Evolutionary conservation across 495 filamentous ascomycete genomes (phyloP), one percentile per base, ranked within the genome.

Genomic region (Bryoglossum gracile): DNA sequence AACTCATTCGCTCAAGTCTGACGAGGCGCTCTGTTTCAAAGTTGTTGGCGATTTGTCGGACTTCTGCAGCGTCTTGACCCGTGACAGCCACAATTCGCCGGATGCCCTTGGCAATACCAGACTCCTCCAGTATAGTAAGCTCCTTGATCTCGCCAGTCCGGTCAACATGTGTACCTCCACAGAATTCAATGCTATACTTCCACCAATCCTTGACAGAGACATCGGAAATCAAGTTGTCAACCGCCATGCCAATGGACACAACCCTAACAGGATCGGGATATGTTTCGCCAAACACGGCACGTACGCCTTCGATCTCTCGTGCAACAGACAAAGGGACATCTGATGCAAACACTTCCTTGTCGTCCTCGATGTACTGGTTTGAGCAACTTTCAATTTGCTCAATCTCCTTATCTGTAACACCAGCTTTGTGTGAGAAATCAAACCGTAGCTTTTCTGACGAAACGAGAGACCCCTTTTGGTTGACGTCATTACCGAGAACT

Each of bases 191-290:
- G 48, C 82, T 88, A 49, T 92, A 80, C 55, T 87, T 80, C 24
- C 76, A 68, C 94, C 94, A 98, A 22, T 82, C 77, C 13, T 76
- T 71, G 58, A 94, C 84, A 61, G 87, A 82, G 42, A 87, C 81
- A 53, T 91, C 78, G 38, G 77, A 72, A 18, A 97, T 74, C 8
- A 97, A 76, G 43, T 86, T 82, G 41, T 95, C 89, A 19, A 98
- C 71, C 18, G 90, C 81, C 21, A 96, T 84, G 37, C 92, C 92
- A 28, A 98, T 82, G 2, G 86, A 94, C n/a, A 98, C 91, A 14
- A 98, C 94, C 18, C 92, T 84, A 13, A 97, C 94, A 4, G 94
- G 92, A 60, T 97, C 89, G 0, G 92, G 92, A 62, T 97, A 98
- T 0, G 87, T 95, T 68, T 98, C 92, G 44, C 92, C 92, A 52